These are phyloP conservation scores for Psilocybe cubensis DNA, from an alignment of 768 basidiomycete species.

Conservation along the genomic window DNA sequence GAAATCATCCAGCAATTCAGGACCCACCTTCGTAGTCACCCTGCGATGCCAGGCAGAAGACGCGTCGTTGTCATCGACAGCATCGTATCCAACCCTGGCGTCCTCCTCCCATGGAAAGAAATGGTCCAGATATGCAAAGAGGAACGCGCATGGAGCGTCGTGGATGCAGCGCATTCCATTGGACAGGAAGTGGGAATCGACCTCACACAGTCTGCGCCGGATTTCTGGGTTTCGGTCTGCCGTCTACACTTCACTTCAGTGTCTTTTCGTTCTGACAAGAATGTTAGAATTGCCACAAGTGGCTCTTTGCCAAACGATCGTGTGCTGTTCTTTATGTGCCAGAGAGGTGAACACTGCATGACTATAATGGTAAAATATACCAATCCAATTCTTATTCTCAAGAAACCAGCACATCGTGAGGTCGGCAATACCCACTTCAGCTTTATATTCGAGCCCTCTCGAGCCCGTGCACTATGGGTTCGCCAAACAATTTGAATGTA, in stretches of 20 bases:
- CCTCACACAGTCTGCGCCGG: constrained; percentile 57
- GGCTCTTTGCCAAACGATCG: constrained; percentile 74
- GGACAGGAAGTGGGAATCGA: constrained; percentile 75
- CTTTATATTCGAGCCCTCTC: constrained; percentile 49
- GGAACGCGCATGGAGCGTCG: constrained; percentile 62
- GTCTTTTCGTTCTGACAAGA: neutral
- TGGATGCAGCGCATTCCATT: constrained; percentile 84
- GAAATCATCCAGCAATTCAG: constrained; percentile 56
- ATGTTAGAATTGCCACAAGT: constrained; percentile 81
- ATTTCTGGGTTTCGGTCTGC: constrained; percentile 82
- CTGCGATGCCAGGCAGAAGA: constrained; percentile 40
- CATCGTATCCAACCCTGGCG: constrained; percentile 67
- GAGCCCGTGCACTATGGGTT: constrained; percentile 38
- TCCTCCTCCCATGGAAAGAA: constrained; percentile 74
- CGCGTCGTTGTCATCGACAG: constrained; percentile 73
- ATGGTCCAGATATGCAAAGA: constrained; percentile 67
- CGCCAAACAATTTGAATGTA: constrained; percentile 54
- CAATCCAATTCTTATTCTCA: neutral
- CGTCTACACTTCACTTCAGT: too few relatives aligned
- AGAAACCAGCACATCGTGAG: constrained; percentile 70
- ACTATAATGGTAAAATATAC: constrained; percentile 1
- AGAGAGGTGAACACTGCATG: constrained; percentile 36
- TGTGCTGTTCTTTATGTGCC: constrained; percentile 79
- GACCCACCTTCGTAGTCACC: constrained; percentile 39
- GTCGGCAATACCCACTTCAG: constrained; percentile 60